Conservation (phyloP, 192 early-diverging fungal genomes). For the Coemansia sp. region DNA sequence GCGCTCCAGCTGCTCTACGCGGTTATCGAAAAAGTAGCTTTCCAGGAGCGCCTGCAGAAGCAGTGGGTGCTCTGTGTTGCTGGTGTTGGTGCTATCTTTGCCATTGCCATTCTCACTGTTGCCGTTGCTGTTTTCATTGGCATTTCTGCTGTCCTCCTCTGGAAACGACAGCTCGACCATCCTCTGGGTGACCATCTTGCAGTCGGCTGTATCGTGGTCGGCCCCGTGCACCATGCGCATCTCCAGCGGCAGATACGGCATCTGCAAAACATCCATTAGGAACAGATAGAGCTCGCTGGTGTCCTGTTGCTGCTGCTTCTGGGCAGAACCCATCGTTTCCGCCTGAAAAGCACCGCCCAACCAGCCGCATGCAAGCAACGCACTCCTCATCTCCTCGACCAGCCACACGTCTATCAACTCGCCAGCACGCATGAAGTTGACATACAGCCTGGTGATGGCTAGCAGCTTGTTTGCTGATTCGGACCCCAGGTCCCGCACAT, state of each 20-base stretch:
- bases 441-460: constrained; percentile 57
- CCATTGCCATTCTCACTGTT: background rate
- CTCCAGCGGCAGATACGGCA: constrained; percentile 69
- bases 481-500: constrained; percentile 46
- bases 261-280: constrained; percentile 61
- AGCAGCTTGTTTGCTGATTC: constrained; percentile 51
- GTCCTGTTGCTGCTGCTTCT: constrained; percentile 61
- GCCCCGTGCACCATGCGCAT: constrained; percentile 69
- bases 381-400: constrained; percentile 56
- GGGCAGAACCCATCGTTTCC: background rate
- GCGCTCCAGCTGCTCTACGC: constrained; percentile 45
- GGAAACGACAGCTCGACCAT: constrained; percentile 59
- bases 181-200: constrained; percentile 67
- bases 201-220: constrained; percentile 62
- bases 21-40: constrained; percentile 67
- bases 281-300: constrained; percentile 71
- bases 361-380: constrained; percentile 59
- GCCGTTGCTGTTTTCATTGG: background rate
- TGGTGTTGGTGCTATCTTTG: background rate
- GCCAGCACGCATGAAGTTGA: constrained; percentile 65
- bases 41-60: constrained; percentile 59
- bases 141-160: background rate
- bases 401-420: constrained; percentile 56
- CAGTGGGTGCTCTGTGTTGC: constrained; percentile 16
- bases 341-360: background rate